Base-by-base conservation (phyloP, 163 green algal genomes). In the Chlamydomonas reinhardtii region DNA sequence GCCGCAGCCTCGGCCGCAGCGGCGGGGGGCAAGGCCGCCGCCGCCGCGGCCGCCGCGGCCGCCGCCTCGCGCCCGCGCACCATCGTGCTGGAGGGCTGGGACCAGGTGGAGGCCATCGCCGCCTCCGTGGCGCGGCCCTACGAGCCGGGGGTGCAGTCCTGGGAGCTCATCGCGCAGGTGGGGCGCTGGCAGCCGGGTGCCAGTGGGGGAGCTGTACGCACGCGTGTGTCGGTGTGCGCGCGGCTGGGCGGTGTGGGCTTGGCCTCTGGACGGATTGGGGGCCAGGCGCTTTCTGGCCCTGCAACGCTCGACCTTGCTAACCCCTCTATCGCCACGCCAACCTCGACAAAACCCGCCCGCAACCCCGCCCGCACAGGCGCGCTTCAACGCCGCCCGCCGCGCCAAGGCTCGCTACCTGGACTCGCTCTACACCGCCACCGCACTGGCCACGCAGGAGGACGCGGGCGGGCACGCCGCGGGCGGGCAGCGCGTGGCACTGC, bases 81-180 rank as follows among this genome's bases (percentile, higher is more conserved):
- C n/a, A 62, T 87, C 1, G 71, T 87, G 69, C 29, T 87, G 37
- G 82, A 87, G 71, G 82, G 72, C 5, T 87, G 82, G 82, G 70
- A 54, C 72, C 72, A 87, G 82, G 81, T 87, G 59, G 82, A 87
- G 61, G 82, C 72, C 37, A 87, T 87, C n/a, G 82, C 82, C 2
- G 82, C 72, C 25, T 43, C 72, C 11, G 16, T 87, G 19, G 82
- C 82, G 0, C 82, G 82, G 59, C 72, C 72, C 56, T 87, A 87
- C 72, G 72, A 82, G 52, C 82, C 82, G n/a, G 29, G 61, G n/a
- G 72, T 61, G 19, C 72, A 81, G 39, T 73, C 61, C 19, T 82
- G 72, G 72, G 82, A 87, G 72, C 72, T 87, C 19, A 75, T 87
- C 43, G 80, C 69, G 25, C 69, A 86, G 79, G 79, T 85, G 68